Percentiles rank a stretch among this genome's conserved stretches.
Conservation (phyloP, 139 green algal species). For the Micromonas pusilla region DNA sequence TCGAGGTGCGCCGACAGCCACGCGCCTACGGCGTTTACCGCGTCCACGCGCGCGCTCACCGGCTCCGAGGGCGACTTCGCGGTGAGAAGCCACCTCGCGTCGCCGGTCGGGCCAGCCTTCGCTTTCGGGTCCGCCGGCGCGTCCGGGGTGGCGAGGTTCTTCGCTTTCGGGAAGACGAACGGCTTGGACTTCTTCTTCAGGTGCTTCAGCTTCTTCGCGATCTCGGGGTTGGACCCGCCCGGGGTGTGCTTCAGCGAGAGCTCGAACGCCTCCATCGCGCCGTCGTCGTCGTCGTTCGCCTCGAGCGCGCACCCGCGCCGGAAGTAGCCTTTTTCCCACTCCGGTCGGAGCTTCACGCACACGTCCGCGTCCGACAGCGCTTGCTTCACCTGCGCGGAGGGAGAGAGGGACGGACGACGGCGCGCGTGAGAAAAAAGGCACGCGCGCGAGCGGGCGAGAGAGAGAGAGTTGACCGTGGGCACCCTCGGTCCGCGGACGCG, state of each 20-base stretch:
- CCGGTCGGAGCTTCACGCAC: constrained; percentile 62
- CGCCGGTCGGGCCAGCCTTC: neutral
- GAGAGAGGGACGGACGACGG: neutral
- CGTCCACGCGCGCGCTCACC: neutral
- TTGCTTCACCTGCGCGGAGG: constrained; percentile 43
- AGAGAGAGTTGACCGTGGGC: too few relatives aligned
- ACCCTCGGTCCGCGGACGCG: too few relatives aligned
- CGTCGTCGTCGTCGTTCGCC: neutral
- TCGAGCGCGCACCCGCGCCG: neutral
- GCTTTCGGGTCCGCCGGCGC: neutral
- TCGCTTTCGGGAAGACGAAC: neutral
- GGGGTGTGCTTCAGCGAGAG: neutral
- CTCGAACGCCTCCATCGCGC: neutral
- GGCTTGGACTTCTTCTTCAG: neutral
- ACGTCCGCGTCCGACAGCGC: constrained; percentile 72
- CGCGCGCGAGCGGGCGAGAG: too few relatives aligned
- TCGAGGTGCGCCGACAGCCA: neutral
- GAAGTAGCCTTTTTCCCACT: constrained; percentile 68
- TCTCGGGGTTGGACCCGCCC: neutral
- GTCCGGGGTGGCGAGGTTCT: neutral
- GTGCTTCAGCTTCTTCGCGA: neutral
- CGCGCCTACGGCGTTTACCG: neutral
- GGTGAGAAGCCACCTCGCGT: neutral
- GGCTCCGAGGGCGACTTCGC: neutral
- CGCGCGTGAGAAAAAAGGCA: neutral